A percentile compares a stretch with the other conserved stretches of the same genome.
Evolutionary conservation across 306 rosid species (phyloP).

Genomic region (Prunus campanulata): DNA sequence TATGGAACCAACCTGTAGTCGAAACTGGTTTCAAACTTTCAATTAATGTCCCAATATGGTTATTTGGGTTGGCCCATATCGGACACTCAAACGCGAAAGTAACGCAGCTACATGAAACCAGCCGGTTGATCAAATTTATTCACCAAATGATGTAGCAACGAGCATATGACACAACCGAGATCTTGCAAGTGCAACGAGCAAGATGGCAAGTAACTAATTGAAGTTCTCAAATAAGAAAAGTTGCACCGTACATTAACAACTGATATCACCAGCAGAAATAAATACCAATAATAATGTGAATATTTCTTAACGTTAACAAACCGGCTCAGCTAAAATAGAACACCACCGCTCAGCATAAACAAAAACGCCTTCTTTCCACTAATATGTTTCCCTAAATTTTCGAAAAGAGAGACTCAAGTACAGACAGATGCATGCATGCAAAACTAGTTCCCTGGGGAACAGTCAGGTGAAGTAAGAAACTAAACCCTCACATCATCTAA

Average conservation of each 20-base stretch:
- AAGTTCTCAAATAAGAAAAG: too few relatives aligned
- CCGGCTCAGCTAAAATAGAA: constrained; percentile 7
- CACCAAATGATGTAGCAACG: too few relatives aligned
- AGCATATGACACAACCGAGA: too few relatives aligned
- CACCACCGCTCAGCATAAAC: constrained; percentile 13
- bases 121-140: too few relatives aligned
- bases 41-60: too few relatives aligned
- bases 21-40: too few relatives aligned
- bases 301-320: constrained; percentile 22
- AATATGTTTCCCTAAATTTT: constrained; percentile 9
- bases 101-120: too few relatives aligned
- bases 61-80: too few relatives aligned
- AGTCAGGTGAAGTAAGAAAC: constrained; percentile 11
- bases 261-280: neutral
- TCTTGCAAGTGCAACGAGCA: neutral
- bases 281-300: constrained; percentile 1
- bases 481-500: neutral
- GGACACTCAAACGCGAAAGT: too few relatives aligned
- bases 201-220: neutral
- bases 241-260: neutral
- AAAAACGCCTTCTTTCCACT: neutral
- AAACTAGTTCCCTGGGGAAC: constrained; percentile 26
- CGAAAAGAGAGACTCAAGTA: neutral
- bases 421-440: constrained; percentile 22
- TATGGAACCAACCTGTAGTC: too few relatives aligned